phyloP scores from a whole-genome alignment of 2,329 filamentous ascomycete genomes.

The Sporothrix schenckii region DNA sequence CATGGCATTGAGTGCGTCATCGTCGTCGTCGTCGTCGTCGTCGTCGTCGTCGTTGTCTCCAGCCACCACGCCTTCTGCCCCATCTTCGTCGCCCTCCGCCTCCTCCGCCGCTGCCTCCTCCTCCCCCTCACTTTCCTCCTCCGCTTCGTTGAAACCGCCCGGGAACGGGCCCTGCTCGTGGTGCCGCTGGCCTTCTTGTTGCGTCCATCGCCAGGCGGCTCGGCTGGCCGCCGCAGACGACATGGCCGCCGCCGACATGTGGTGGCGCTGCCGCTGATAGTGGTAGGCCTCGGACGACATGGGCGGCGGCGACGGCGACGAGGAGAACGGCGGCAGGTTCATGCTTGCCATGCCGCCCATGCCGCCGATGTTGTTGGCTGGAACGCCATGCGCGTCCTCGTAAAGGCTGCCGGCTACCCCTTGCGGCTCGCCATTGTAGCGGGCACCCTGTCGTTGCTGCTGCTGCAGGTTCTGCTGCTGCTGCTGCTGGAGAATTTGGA shows the following conservation, averaged over 20 bases:
- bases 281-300: constrained; percentile 23
- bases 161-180: constrained; percentile 30
- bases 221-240: constrained; percentile 29
- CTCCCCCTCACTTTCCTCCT: constrained; percentile 25
- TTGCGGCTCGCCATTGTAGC: background rate
- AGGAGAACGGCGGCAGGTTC: constrained; percentile 18
- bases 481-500: constrained; percentile 26
- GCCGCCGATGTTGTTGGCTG: background rate
- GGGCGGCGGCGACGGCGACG: constrained; percentile 26
- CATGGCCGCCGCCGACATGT: constrained; percentile 30
- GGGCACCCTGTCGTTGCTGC: constrained; percentile 7
- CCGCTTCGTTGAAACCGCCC: constrained; percentile 36
- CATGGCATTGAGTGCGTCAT: background rate
- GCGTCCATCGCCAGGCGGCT: constrained; percentile 28
- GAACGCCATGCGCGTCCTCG: background rate
- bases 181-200: constrained; percentile 31
- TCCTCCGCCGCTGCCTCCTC: background rate
- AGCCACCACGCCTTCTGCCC: background rate
- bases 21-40: background rate
- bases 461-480: background rate
- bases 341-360: constrained; percentile 41
- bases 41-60: constrained; percentile 23
- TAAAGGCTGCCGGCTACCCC: background rate
- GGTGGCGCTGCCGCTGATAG: constrained; percentile 28
- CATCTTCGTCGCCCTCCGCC: background rate